phyloP scores from a whole-genome alignment of 306 rosid genomes.

The Fagus crenata region DNA sequence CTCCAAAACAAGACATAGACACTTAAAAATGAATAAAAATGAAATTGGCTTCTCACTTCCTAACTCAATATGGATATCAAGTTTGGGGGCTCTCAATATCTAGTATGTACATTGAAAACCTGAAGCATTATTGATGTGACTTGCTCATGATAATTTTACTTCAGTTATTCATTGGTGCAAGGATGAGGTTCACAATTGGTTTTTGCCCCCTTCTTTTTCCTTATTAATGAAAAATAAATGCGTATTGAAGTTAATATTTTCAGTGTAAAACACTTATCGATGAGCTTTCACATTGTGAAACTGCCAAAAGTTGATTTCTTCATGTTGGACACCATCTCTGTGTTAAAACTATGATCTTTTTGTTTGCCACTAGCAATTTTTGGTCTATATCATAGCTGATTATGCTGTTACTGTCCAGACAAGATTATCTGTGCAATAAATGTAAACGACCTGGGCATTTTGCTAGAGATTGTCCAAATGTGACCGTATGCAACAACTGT shows the following conservation, averaged over 20 bases:
- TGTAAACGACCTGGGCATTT: constrained; percentile 36
- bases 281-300: neutral
- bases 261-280: too few species aligned
- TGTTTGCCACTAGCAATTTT: neutral
- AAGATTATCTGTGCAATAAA: constrained; percentile 29
- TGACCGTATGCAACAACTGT: constrained; percentile 32
- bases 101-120: too few species aligned
- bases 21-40: too few species aligned
- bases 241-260: neutral
- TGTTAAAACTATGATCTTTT: neutral
- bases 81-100: too few species aligned
- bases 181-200: too few species aligned
- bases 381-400: neutral
- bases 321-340: neutral
- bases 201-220: neutral
- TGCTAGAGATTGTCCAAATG: constrained; percentile 30
- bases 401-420: constrained; percentile 1
- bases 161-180: too few species aligned
- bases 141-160: too few species aligned
- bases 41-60: too few species aligned
- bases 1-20: too few species aligned
- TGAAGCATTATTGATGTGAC: too few species aligned
- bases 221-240: neutral
- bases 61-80: too few species aligned
- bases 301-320: neutral